phyloP scores from a whole-genome alignment of 2,329 filamentous ascomycete species.

The Neonectria faginata region DNA sequence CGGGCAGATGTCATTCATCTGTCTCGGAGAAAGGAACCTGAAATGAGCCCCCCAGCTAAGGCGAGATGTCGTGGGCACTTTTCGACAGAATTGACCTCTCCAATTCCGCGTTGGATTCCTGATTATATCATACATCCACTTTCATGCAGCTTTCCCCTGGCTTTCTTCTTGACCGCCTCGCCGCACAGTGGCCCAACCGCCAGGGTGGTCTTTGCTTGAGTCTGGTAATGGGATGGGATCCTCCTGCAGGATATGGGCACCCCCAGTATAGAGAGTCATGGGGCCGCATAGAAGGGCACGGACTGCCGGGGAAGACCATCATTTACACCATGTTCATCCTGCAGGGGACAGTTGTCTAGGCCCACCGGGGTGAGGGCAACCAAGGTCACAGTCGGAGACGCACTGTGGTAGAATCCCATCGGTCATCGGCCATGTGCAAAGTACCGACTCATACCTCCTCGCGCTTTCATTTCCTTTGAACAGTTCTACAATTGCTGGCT shows the following conservation, averaged over 20 bases:
- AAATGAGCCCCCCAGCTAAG: background rate
- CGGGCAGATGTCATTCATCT: slow-evolving; percentile 8
- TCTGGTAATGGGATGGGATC: slow-evolving; percentile 39
- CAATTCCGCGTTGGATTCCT: slow-evolving; percentile 14
- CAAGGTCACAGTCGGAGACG: slow-evolving; percentile 28
- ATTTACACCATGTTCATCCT: slow-evolving; percentile 36
- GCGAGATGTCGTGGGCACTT: background rate
- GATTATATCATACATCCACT: slow-evolving; percentile 28
- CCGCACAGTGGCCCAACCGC: slow-evolving; percentile 38
- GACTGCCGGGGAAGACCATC: slow-evolving; percentile 34
- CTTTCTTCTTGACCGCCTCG: slow-evolving; percentile 41
- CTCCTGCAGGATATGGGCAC: slow-evolving; percentile 41
- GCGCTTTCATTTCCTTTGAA: slow-evolving; percentile 23
- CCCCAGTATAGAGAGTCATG: slow-evolving; percentile 37
- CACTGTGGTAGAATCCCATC: slow-evolving; percentile 31
- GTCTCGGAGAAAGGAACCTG: slow-evolving; percentile 11
- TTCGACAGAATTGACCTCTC: background rate
- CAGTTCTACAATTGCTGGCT: slow-evolving; percentile 13
- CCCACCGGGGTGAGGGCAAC: slow-evolving; percentile 35
- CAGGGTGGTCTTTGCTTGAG: slow-evolving; percentile 39
- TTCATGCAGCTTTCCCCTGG: slow-evolving; percentile 40
- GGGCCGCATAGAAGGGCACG: slow-evolving; percentile 39
- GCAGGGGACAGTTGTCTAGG: slow-evolving; percentile 41
- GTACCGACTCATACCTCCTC: slow-evolving; percentile 19
- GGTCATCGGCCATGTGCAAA: slow-evolving; percentile 17